Evolutionary conservation across 345 rosid species (phyloP).

Genomic region (Pseudoturritis turrita): DNA sequence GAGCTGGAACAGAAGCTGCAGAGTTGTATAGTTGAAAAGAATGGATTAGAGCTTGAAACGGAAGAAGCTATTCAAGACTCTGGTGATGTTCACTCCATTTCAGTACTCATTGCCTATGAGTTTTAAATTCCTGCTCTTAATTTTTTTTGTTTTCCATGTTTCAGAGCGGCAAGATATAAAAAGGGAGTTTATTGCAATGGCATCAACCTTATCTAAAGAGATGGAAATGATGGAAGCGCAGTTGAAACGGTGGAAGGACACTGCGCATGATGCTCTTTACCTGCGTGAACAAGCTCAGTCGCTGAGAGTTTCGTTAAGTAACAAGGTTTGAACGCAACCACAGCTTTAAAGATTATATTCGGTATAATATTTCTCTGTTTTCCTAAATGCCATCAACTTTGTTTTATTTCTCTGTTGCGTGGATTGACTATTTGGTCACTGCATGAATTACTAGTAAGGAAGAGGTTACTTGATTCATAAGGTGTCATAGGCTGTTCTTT

Average conservation of each 20-base stretch:
- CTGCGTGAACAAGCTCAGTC: conserved; percentile 63
- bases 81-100: conserved; percentile 40
- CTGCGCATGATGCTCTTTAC: conserved; percentile 69
- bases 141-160: conserved; percentile 24
- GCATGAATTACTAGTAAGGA: conserved; percentile 1
- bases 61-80: conserved; percentile 86
- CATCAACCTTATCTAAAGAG: conserved; percentile 89
- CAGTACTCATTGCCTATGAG: conserved; percentile 7
- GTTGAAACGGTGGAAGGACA: conserved; percentile 84
- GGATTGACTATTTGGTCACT: not conserved
- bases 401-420: not conserved
- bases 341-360: conserved; percentile 11
- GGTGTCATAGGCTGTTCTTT: not conserved
- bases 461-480: not conserved
- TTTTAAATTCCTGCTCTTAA: conserved; percentile 15
- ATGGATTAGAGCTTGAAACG: conserved; percentile 77
- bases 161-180: conserved; percentile 88
- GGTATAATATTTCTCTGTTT: conserved; percentile 5
- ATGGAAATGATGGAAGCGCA: conserved; percentile 93
- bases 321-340: conserved; percentile 51
- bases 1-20: conserved; percentile 72
- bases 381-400: not conserved
- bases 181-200: conserved; percentile 79
- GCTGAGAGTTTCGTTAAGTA: conserved; percentile 50
- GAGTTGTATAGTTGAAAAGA: conserved; percentile 71